Percentiles rank a stretch among this genome's conserved stretches.
phyloP scores from a whole-genome alignment of 805 yeast genomes.

The Candida insectorum region DNA sequence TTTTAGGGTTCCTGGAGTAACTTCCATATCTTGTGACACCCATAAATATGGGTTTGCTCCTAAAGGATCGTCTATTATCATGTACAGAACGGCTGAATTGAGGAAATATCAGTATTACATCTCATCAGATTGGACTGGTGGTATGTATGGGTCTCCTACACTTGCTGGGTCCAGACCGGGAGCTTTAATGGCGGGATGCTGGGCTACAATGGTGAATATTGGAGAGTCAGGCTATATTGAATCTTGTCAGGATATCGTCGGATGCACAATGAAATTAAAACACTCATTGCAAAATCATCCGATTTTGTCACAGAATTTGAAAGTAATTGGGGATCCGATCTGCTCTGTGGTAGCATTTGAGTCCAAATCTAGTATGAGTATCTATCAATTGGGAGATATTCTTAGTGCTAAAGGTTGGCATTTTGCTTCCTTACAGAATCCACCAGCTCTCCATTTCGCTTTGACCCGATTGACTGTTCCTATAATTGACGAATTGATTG shows the following conservation, averaged over 20 bases:
- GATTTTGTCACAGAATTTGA: conserved; percentile 49
- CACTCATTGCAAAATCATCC: conserved; percentile 40
- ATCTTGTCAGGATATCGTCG: conserved; percentile 64
- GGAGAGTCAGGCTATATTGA: conserved; percentile 82
- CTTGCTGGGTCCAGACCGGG: conserved; percentile 97
- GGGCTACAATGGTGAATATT: conserved; percentile 84
- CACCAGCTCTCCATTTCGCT: conserved; percentile 90
- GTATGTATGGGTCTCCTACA: conserved; percentile 94
- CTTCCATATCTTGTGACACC: conserved; percentile 98
- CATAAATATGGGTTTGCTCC: conserved; percentile 99
- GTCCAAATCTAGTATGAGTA: conserved; percentile 49
- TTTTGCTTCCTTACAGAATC: conserved; percentile 78
- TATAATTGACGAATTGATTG: conserved; percentile 57
- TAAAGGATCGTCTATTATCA: conserved; percentile 87
- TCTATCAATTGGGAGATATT: conserved; percentile 76
- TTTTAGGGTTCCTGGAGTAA: conserved; percentile 83
- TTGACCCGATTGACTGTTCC: conserved; percentile 68
- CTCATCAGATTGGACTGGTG: conserved; percentile 86
- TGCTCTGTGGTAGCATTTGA: conserved; percentile 80
- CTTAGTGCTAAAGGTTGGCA: conserved; percentile 81
- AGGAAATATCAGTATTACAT: conserved; percentile 83
- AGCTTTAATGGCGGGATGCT: conserved; percentile 95
- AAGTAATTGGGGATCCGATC: conserved; percentile 81
- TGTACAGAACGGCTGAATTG: conserved; percentile 72
- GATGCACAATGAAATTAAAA: conserved; percentile 59